A percentile compares a stretch with the other conserved stretches of the same genome.
phyloP scores from a whole-genome alignment of 208 protist species.

The Entamoeba invadens region DNA sequence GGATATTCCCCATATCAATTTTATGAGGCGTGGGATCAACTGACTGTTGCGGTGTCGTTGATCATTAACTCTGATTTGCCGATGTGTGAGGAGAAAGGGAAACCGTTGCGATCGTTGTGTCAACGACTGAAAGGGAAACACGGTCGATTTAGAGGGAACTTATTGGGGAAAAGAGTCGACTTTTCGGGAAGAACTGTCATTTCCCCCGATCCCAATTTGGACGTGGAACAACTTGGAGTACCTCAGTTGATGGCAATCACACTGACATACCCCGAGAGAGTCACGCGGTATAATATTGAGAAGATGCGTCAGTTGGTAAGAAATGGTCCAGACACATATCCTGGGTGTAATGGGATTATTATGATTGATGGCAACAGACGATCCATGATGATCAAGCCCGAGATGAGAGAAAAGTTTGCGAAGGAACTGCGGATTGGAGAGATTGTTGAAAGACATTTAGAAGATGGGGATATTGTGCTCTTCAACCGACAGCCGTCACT shows the following conservation, averaged over 20 bases:
- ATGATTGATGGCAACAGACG: constrained; percentile 30
- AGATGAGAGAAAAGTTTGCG: constrained; percentile 52
- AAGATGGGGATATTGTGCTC: constrained; percentile 83
- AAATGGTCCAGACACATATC: constrained; percentile 81
- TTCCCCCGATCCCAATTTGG: constrained; percentile 93
- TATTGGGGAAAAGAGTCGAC: constrained; percentile 96
- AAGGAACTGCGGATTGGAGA: constrained; percentile 61
- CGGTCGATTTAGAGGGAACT: constrained; percentile 90
- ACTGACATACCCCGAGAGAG: constrained; percentile 81
- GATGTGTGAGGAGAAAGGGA: constrained; percentile 38
- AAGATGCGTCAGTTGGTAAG: constrained; percentile 60
- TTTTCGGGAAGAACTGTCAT: constrained; percentile 97
- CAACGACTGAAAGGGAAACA: constrained; percentile 96
- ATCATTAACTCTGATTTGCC: constrained; percentile 55
- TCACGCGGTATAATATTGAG: constrained; percentile 74
- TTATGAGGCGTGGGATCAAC: constrained; percentile 74
- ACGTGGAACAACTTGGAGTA: constrained; percentile 83
- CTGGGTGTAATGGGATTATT: constrained; percentile 58
- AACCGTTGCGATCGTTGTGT: constrained; percentile 57
- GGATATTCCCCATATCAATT: constrained; percentile 52
- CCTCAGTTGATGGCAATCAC: constrained; percentile 76
- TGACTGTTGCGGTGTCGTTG: constrained; percentile 67
- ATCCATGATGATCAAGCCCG: constrained; percentile 5
- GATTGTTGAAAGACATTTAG: constrained; percentile 93
- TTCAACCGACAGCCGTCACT: constrained; percentile 98